Evolutionary conservation across 805 yeast species (phyloP), one percentile per base, ranked within the genome.

Genomic region (Saccharomycopsis babjevae): DNA sequence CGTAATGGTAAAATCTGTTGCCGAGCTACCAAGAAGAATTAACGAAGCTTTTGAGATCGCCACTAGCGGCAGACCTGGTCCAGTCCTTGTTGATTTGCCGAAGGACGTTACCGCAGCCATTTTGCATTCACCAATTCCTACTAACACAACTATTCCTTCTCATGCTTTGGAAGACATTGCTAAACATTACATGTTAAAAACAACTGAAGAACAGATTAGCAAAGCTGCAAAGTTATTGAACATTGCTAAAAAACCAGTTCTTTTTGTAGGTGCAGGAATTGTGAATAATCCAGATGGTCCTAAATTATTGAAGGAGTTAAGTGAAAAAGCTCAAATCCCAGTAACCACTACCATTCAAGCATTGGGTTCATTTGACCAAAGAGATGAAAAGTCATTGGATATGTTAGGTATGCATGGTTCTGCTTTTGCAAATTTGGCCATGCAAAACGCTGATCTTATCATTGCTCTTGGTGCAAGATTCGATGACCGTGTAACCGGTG

Each of bases 401-500:
- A 90, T 94, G 96, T 82, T 94, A 67, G 99, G 99, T 69, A 94
- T 94, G 99, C 99, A 94, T 75, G 99, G 99, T 66, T 81, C 85
- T 64, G 97, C 91, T 57, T 90, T 91, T 68, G 99, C 99, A 67
- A 94, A 94, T 79, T 73, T 88, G 70, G 96, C 98, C 59, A 86
- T 94, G 67, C 99, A 94, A 78, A 79, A 84, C 62, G 97, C 98
- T 50, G 99, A 94, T 75, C 77, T 92, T 68, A 89, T 94, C 71
- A 76, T 94, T 65, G 98, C 98, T 18, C 79, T 94, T 54, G 99
- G 99, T 72, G 97, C 98, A 42, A 84, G 99, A 73, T 94, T 94
- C 70, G 99, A 94, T 76, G 99, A 94, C 78, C 92, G 99, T 79
- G 99, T 94, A 68, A 94, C 99, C 52, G 86, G 94, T 70, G 83